These are phyloP conservation scores for Umbellularia californica DNA, from an alignment of 164 flowering plant species.

Conservation along the genomic window DNA sequence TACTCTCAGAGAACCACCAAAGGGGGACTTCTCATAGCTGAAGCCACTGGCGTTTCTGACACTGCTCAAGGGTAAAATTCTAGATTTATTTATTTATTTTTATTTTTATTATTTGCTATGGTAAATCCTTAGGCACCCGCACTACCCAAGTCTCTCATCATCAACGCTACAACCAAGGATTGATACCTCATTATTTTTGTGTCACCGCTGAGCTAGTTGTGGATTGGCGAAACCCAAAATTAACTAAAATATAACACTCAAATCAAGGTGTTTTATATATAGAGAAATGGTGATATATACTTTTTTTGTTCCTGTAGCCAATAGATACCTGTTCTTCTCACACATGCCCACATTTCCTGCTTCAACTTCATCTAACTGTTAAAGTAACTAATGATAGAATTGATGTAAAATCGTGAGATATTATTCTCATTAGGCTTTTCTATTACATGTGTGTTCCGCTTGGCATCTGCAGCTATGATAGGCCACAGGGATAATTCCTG, in stretches of 20 bases:
- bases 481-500: background rate
- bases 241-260: no score
- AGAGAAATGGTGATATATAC: no score
- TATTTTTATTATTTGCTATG: no score
- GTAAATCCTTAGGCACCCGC: no score
- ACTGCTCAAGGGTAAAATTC: conserved; percentile 21
- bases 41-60: conserved; percentile 21
- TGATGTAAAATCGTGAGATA: background rate
- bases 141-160: no score
- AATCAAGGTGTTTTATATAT: no score
- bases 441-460: background rate
- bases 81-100: background rate
- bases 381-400: background rate
- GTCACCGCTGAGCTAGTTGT: no score
- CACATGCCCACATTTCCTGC: background rate
- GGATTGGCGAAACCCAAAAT: no score
- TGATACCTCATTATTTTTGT: no score
- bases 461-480: background rate
- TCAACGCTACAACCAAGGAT: no score
- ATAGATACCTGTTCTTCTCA: background rate
- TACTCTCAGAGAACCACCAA: conserved; percentile 20
- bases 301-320: no score
- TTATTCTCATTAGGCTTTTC: background rate
- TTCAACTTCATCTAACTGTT: background rate
- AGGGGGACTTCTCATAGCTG: conserved; percentile 20